Evolutionary conservation across 148 eudicot species (phyloP), one percentile per base, ranked within the genome.

Genomic region (Persicaria maculosa): DNA sequence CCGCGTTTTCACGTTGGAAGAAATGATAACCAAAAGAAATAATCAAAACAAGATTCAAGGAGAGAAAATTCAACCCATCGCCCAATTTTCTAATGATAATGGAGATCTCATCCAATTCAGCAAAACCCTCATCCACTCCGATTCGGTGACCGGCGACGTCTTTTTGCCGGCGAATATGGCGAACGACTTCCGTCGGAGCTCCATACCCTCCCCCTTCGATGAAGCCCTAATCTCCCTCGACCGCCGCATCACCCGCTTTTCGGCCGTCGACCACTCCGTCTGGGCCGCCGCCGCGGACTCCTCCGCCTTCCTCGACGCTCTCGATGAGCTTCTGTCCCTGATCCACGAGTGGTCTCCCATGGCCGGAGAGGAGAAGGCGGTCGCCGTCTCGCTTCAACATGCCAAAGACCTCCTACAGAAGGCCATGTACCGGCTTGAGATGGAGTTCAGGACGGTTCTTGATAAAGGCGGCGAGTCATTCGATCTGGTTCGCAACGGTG

Each of bases 21-120:
- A 31, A 31, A 31, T 31, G 1, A 31, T 31, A 31, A 1, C 31
- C 40, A 3, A 16, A 14, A 5, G 1, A 53, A 53, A 53, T 12
- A 53, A 15, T 53, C 19, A 14, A 57, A 57, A 19, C 25, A 19
- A 57, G 20, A 19, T 57, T 17, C 9, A 1, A 16, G 57, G 5
- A 57, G 0, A 57, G 19, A 57, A 57, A 57, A 25, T 57, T 57
- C 25, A 58, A 19, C 64, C 10, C 4, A 58, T 20, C 9, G 86
- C 88, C 52, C 81, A 96, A 1, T 52, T 52, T 52, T 57, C n/a
- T 6, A 31, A 61, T 11, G 85, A 88, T 22, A 84, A 87, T 77
- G 95, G 95, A 0, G 99, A 92, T 1, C 97, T 96, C 0, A 80
- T 92, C 0, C 97, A 96, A 79, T 89, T 96, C 11, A 97, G 92